Conservation (phyloP, 2,329 filamentous ascomycete species). For the Mollisia scopiformis region DNA sequence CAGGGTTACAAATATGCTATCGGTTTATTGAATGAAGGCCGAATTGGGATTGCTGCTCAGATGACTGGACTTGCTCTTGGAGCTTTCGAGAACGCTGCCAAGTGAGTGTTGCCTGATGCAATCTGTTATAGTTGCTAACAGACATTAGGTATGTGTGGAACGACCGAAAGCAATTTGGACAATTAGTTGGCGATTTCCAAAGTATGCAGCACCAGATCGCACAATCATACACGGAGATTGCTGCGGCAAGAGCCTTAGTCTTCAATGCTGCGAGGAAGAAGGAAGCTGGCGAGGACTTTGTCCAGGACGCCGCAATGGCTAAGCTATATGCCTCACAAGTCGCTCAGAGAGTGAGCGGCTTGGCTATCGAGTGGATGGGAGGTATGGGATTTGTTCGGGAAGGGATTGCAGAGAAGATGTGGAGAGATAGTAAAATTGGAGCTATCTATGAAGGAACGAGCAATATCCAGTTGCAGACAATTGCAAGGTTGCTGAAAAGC, state of each 20-base stretch:
- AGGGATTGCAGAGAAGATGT: conserved; percentile 97
- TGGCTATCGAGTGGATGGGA: conserved; percentile 98
- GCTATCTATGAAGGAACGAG: conserved; percentile 95
- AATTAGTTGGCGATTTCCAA: conserved; percentile 94
- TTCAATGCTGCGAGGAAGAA: conserved; percentile 98
- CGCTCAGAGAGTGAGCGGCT: conserved; percentile 80
- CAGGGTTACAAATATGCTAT: conserved; percentile 99
- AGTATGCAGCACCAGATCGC: conserved; percentile 99
- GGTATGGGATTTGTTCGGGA: conserved; percentile 99
- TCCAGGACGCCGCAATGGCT: conserved; percentile 95
- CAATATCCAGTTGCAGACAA: conserved; percentile 73
- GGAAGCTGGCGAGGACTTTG: conserved; percentile 95
- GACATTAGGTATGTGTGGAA: conserved; percentile 84
- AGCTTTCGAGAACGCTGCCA: conserved; percentile 91
- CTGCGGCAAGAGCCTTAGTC: conserved; percentile 86
- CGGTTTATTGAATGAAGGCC: conserved; percentile 88
- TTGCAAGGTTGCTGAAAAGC: conserved; percentile 71
- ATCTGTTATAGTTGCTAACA: conserved; percentile 18
- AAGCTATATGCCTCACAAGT: conserved; percentile 96
- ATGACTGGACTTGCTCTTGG: conserved; percentile 97
- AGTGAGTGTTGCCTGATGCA: conserved; percentile 46
- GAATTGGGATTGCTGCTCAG: conserved; percentile 96
- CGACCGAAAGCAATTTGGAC: conserved; percentile 95
- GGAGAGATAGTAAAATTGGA: conserved; percentile 96
- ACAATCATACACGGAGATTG: conserved; percentile 92